phyloP scores from a whole-genome alignment of 73 alveolate genomes.

The Tetrahymena elliotti region DNA sequence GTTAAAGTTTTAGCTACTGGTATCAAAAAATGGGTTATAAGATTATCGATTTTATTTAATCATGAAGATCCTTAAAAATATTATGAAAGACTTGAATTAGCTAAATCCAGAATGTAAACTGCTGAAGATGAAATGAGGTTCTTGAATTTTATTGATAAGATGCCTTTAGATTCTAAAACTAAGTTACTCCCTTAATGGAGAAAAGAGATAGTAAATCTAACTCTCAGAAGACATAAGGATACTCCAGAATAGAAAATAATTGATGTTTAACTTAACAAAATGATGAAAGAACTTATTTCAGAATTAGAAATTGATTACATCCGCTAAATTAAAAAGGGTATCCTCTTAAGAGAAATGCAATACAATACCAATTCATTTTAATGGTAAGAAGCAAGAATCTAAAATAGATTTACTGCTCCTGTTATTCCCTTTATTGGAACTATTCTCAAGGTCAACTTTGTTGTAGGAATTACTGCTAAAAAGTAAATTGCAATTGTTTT shows the following conservation, averaged over 20 bases:
- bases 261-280: not conserved
- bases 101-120: not conserved
- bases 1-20: slow-evolving; percentile 19
- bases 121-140: slow-evolving; percentile 43
- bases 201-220: not conserved
- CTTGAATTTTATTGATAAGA: slow-evolving; percentile 16
- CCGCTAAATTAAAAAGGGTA: slow-evolving; percentile 14
- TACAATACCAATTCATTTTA: not conserved
- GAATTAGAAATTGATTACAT: slow-evolving; percentile 19
- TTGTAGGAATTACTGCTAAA: not conserved
- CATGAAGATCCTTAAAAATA: slow-evolving; percentile 12
- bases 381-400: not conserved
- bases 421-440: not conserved
- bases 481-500: not conserved
- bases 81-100: not conserved
- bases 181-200: not conserved
- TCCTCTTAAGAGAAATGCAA: not conserved
- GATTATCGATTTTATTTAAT: slow-evolving; percentile 10
- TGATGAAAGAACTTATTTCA: slow-evolving; percentile 2
- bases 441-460: not conserved
- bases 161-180: not conserved
- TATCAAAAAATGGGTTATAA: not conserved
- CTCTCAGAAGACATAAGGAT: not conserved
- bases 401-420: not conserved
- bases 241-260: not conserved